These are phyloP conservation scores for Leccinum insigne DNA, from an alignment of 1,284 basidiomycete genomes.

Conservation along the genomic window DNA sequence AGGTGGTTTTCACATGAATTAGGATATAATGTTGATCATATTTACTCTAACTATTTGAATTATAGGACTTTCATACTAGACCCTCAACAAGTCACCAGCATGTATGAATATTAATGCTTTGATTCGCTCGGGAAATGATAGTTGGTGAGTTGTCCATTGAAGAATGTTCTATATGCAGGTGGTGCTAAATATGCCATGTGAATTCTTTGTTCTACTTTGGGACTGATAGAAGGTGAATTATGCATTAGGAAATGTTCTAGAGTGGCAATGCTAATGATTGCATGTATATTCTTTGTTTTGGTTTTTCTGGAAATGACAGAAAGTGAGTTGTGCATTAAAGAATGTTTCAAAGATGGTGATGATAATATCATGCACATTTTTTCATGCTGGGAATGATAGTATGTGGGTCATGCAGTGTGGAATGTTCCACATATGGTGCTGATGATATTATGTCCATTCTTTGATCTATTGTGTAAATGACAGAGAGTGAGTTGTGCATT, in stretches of 20 bases:
- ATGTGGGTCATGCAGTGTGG: not conserved
- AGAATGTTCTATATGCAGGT: too few relatives aligned
- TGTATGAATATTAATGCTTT: too few relatives aligned
- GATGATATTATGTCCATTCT: not conserved
- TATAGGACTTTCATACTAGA: too few relatives aligned
- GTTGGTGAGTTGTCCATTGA: too few relatives aligned
- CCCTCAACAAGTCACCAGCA: too few relatives aligned
- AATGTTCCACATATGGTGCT: not conserved
- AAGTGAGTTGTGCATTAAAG: not conserved
- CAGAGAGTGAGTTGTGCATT: not conserved
- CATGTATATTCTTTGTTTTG: too few relatives aligned
- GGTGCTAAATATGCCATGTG: not conserved
- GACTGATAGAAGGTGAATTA: not conserved
- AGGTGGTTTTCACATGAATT: too few relatives aligned
- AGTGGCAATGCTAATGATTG: too few relatives aligned
- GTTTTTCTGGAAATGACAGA: not conserved
- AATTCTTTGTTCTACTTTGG: not conserved
- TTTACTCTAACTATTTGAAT: too few relatives aligned
- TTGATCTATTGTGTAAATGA: not conserved
- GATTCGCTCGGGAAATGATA: too few relatives aligned
- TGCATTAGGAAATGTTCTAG: not conserved
- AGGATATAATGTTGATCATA: too few relatives aligned
- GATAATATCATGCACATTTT: not conserved
- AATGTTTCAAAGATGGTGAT: not conserved
- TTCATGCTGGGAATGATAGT: not conserved